phyloP scores from a whole-genome alignment of 352 stramenopile genomes.

The Salisapilia sapeloensis region DNA sequence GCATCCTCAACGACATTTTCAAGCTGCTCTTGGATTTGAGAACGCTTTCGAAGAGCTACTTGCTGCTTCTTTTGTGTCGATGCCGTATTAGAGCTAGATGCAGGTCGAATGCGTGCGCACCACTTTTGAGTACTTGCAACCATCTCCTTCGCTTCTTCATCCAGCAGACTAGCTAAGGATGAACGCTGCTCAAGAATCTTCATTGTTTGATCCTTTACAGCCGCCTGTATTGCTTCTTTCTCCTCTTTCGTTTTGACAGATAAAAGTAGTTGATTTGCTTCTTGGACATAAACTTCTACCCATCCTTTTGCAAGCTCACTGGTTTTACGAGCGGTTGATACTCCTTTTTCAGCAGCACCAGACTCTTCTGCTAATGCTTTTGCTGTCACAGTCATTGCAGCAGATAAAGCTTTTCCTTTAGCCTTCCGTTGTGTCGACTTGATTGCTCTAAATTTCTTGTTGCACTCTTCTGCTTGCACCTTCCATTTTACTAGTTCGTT shows the following conservation, averaged over 20 bases:
- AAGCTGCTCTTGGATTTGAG: constrained; percentile 14
- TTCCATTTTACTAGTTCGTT: constrained; percentile 22
- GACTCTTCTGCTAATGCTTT: constrained; percentile 38
- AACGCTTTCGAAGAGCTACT: constrained; percentile 27
- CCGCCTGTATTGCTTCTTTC: constrained; percentile 8
- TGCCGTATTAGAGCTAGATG: no score
- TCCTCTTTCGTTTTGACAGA: constrained; percentile 7
- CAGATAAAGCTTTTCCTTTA: constrained; percentile 10
- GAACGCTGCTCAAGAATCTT: constrained; percentile 11
- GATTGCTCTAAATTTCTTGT: constrained; percentile 25
- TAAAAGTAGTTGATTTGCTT: constrained; percentile 21
- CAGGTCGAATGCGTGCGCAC: no score
- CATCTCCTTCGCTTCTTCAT: constrained; percentile 8
- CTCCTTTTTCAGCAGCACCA: constrained; percentile 19
- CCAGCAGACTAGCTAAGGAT: constrained; percentile 15
- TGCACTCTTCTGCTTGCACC: constrained; percentile 21
- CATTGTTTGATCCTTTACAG: constrained; percentile 11
- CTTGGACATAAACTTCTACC: constrained; percentile 20
- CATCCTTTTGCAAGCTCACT: constrained; percentile 21
- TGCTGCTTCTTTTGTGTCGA: constrained; percentile 15
- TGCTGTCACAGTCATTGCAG: constrained; percentile 7
- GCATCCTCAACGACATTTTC: constrained; percentile 6
- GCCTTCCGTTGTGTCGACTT: constrained; percentile 20
- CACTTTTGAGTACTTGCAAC: no score
- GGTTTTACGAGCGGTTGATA: constrained; percentile 13